Base-by-base conservation (phyloP, 257 asterid genomes). In the Scutellaria minor region DNA sequence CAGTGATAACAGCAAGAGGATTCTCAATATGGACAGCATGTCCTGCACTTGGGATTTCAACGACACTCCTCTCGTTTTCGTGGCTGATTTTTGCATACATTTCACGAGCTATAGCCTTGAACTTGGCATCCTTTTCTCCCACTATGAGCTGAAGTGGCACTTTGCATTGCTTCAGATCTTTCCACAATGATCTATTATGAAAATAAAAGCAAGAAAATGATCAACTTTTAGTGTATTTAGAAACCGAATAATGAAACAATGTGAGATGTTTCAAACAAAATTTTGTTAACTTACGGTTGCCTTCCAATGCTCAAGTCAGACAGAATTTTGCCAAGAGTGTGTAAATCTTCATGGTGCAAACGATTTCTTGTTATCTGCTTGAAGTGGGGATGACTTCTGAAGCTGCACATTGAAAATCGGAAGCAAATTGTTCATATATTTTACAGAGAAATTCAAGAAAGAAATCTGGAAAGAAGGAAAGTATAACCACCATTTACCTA, bases 21-120 rank as follows among this genome's bases (percentile, higher is more conserved):
- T 92, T 95, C 87, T 95, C 98, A 46, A 95, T 75, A 84, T 95
- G 99, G 5, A 87, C 96, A 64, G 97, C 97, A 81, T 95, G 99
- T 46, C 99, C 98, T 22, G 90, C 85, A 60, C 71, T 70, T 12
- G 91, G 88, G 71, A 95, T 83, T 79, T 91, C 95, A 44, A 81
- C 75, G 6, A 72, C 76, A 7, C 2, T 15, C 27, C 64, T 56
- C 18, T 15, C 68, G 10, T 68, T 54, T 77, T 67, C 81, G 13
- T 68, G 78, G 59, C 64, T 57, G 53, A 93, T 79, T 75, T 64
- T 70, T 7, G 59, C 10, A 41, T 76, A 11, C 97, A 92, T 88
- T 60, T 84, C 80, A 48, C 69, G 46, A 9, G 98, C 93, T 11
- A 92, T 85, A 60, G 73, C 83, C 87, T 83, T 88, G 84, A 91